Conservation (phyloP, 768 basidiomycete genomes). For the Mrakia gelida region DNA sequence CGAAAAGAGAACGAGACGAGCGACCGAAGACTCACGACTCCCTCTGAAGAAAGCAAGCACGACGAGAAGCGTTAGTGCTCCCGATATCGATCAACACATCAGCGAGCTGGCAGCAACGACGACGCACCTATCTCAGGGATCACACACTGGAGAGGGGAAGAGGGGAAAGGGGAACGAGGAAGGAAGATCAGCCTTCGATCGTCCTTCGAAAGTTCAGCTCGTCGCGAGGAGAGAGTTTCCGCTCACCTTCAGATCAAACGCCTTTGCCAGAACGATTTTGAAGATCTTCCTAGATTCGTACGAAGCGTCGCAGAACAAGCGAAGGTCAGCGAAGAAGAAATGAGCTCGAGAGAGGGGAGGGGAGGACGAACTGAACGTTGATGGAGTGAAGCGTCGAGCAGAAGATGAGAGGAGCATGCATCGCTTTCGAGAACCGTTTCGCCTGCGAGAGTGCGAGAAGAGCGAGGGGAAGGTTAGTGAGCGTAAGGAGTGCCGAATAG, state of each 20-base stretch:
- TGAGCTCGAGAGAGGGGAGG: not conserved
- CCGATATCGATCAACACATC: not conserved
- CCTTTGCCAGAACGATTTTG: slow-evolving; percentile 64
- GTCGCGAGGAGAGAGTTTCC: not conserved
- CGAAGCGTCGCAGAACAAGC: not conserved
- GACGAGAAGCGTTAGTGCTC: slow-evolving; percentile 45
- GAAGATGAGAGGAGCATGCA: slow-evolving; percentile 99
- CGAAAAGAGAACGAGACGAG: not conserved
- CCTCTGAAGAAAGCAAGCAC: slow-evolving; percentile 41
- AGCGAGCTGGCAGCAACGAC: not conserved
- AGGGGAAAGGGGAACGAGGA: too few relatives aligned
- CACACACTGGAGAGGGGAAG: slow-evolving; percentile 54
- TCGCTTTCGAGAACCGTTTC: slow-evolving; percentile 94
- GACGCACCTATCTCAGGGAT: slow-evolving; percentile 70
- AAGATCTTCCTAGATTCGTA: slow-evolving; percentile 52
- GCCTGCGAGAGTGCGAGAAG: slow-evolving; percentile 53
- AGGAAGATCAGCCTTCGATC: not conserved
- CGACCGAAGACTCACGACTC: not conserved
- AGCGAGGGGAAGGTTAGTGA: slow-evolving; percentile 1
- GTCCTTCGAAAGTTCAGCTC: not conserved
- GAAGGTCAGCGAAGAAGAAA: not conserved
- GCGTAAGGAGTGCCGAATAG: slow-evolving; percentile 16
- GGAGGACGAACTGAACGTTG: slow-evolving; percentile 68
- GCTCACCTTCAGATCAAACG: slow-evolving; percentile 75
- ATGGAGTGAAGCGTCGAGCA: slow-evolving; percentile 98